These are phyloP conservation scores for Hyphopichia fennica DNA, from an alignment of 1,139 yeast genomes.

Conservation along the genomic window DNA sequence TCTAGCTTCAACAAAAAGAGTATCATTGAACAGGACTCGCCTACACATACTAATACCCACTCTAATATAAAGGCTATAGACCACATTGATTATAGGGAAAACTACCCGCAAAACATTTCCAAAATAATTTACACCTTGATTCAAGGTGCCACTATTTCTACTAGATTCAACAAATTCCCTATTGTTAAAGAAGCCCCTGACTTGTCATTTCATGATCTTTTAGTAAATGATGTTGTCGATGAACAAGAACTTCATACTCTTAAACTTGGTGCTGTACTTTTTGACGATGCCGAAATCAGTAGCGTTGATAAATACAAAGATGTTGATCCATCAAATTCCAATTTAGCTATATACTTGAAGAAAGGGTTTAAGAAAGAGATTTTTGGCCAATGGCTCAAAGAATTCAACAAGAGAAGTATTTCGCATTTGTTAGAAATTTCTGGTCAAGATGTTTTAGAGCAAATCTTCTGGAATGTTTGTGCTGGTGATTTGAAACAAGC, in stretches of 20 bases:
- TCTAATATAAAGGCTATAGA: slow-evolving; percentile 11
- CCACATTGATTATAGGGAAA: slow-evolving; percentile 14
- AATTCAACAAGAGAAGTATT: slow-evolving; percentile 20
- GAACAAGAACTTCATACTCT: slow-evolving; percentile 13
- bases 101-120: slow-evolving; percentile 19
- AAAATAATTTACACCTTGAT: slow-evolving; percentile 20
- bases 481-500: slow-evolving; percentile 65
- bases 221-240: slow-evolving; percentile 12
- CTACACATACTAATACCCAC: slow-evolving; percentile 16
- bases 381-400: slow-evolving; percentile 42
- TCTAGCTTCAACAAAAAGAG: slow-evolving; percentile 40
- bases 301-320: slow-evolving; percentile 8
- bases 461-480: slow-evolving; percentile 52
- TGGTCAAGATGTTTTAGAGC: slow-evolving; percentile 41
- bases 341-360: slow-evolving; percentile 20
- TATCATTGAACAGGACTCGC: slow-evolving; percentile 19
- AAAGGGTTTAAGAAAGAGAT: slow-evolving; percentile 36
- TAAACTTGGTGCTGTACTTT: slow-evolving; percentile 19
- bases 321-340: slow-evolving; percentile 23
- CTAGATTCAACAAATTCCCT: slow-evolving; percentile 28
- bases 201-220: slow-evolving; percentile 26
- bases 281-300: slow-evolving; percentile 14
- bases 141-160: slow-evolving; percentile 16
- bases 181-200: slow-evolving; percentile 16
- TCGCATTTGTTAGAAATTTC: slow-evolving; percentile 11